Base-by-base conservation (phyloP, 257 asterid genomes). In the Cynanchum wilfordii region DNA sequence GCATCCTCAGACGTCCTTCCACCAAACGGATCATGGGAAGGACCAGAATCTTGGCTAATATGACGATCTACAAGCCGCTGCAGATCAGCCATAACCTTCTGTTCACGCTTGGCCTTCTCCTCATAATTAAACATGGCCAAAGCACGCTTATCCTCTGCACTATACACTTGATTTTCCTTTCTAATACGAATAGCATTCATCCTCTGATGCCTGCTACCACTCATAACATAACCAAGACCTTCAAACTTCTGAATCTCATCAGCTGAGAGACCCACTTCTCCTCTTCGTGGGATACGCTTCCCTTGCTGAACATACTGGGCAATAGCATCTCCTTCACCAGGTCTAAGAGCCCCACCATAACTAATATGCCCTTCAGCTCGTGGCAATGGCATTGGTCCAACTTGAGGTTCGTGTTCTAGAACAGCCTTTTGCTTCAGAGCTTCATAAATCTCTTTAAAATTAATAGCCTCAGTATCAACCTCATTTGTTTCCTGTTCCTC, bases 311-410 rank as follows among this genome's bases (percentile, higher is more conserved):
- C 99, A 64, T 89, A 94, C 79, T 91, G 99, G 0, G 99, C 99
- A 78, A 94, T 94, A 67, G 99, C 99, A 87, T 94, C 99, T 86
- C 99, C 99, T 88, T 94, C 99, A 77, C 99, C 99, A 0, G 99
- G 99, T 88, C 99, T 86, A 71, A 94, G 97, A 10, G 99, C 99
- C 44, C 97, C 99, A 79, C 99, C 99, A 80, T 94, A 94, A 84
- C 96, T 94, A 45, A 94, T 90, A 80, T 91, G 97, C 11, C 97
- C 97, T 82, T 94, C 99, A 20, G 97, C 96, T 63, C 84, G 87
- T 0, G 98, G 99, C 82, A 94, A 77, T 44, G 99, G 99, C 96
- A 91, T 87, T 44, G 98, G 98, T 30, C 99, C 99, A 66, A 94
- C 95, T 62, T 80, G 69, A 4, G 83, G 89, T 50, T 94, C 97